Percentiles rank a stretch among this genome's conserved stretches.
Conservation (phyloP, 495 filamentous ascomycete species). For the Pyrenopolyporus hunteri region DNA sequence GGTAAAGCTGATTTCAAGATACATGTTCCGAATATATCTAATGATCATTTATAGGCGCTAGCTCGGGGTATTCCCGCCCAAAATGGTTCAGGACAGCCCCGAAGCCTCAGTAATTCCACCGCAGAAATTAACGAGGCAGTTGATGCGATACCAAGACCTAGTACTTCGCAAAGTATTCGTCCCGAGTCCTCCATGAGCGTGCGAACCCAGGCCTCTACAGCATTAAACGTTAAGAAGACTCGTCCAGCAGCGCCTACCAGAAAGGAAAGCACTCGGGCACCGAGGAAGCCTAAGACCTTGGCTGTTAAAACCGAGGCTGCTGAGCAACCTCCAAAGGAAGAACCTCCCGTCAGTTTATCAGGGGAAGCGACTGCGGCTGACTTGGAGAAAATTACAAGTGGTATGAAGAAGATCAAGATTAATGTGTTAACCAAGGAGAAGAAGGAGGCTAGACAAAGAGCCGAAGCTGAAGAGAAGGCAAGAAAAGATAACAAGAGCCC, state of each 20-base stretch:
- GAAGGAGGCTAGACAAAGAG: constrained; percentile 60
- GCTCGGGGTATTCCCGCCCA: constrained; percentile 47
- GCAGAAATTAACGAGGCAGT: constrained; percentile 17
- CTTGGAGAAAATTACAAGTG: constrained; percentile 69
- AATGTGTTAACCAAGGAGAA: constrained; percentile 75
- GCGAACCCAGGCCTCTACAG: constrained; percentile 34
- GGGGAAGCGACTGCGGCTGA: constrained; percentile 33
- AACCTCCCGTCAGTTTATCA: constrained; percentile 5
- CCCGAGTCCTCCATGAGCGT: constrained; percentile 49
- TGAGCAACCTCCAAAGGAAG: constrained; percentile 11
- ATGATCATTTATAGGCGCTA: constrained; percentile 37
- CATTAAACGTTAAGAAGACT: constrained; percentile 53
- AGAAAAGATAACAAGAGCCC: constrained; percentile 23
- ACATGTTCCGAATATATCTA: not conserved
- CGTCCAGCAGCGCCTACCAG: constrained; percentile 50
- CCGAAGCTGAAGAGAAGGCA: constrained; percentile 34
- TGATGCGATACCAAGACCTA: constrained; percentile 42
- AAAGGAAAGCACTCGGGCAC: constrained; percentile 42
- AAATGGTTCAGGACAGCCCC: constrained; percentile 36
- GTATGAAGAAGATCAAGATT: constrained; percentile 77
- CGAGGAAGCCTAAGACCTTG: constrained; percentile 55
- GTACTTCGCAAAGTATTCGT: constrained; percentile 47
- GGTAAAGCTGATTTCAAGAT: constrained; percentile 36
- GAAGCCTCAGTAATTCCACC: constrained; percentile 48
- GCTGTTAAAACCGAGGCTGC: constrained; percentile 49